phyloP scores from a whole-genome alignment of 2,329 filamentous ascomycete genomes.

The Nemania sp. region DNA sequence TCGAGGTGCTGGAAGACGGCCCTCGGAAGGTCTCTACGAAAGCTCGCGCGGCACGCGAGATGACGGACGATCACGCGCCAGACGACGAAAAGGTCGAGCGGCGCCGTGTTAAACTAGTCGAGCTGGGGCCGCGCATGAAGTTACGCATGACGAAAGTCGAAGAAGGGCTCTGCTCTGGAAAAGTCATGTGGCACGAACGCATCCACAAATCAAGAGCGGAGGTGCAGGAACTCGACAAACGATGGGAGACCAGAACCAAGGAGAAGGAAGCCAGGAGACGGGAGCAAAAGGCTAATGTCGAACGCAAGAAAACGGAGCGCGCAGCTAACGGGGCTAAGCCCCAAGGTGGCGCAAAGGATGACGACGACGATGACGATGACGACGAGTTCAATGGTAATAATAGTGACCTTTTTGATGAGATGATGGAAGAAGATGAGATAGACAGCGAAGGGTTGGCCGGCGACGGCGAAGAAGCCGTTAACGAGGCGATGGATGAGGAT shows the following conservation, averaged over 20 bases:
- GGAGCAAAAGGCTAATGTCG: constrained; percentile 87
- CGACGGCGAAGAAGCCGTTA: constrained; percentile 54
- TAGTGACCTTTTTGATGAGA: constrained; percentile 45
- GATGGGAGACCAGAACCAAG: constrained; percentile 76
- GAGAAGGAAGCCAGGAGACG: constrained; percentile 83
- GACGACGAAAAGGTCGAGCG: constrained; percentile 70
- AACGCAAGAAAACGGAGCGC: constrained; percentile 73
- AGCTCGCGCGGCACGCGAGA: constrained; percentile 53
- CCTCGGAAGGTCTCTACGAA: constrained; percentile 63
- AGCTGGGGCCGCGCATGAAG: constrained; percentile 88
- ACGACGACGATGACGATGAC: constrained; percentile 45
- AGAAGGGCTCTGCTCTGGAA: constrained; percentile 86
- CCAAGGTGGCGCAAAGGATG: constrained; percentile 43
- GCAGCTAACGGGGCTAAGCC: constrained; percentile 49
- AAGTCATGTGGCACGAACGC: constrained; percentile 97
- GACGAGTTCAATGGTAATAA: constrained; percentile 49
- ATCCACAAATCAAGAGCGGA: constrained; percentile 83
- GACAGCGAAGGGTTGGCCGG: constrained; percentile 57
- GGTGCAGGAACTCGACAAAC: constrained; percentile 75
- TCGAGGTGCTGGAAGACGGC: constrained; percentile 75
- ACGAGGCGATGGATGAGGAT: constrained; percentile 54
- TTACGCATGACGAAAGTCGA: constrained; percentile 93
- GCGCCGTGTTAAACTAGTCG: constrained; percentile 86
- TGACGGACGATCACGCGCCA: constrained; percentile 49
- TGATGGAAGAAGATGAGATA: constrained; percentile 55